Percentiles rank a stretch among this genome's conserved stretches.
These are phyloP conservation scores for Didymellaceae sp. DNA, from an alignment of 2,329 filamentous ascomycete species.

Conservation along the genomic window DNA sequence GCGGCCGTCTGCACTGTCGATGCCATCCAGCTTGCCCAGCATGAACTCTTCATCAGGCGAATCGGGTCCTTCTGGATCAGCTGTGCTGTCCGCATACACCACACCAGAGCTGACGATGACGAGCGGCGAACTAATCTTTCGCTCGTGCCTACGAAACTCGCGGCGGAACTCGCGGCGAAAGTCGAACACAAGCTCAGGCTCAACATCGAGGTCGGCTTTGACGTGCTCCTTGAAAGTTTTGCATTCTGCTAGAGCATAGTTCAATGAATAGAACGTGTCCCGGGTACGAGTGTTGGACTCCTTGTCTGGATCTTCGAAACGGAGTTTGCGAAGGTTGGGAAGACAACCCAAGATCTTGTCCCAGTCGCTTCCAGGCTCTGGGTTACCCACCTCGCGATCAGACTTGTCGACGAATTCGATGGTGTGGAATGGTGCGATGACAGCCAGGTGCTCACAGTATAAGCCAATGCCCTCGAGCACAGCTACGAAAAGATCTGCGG, in stretches of 20 bases:
- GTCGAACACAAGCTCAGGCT: slow-evolving; percentile 2
- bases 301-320: slow-evolving; percentile 12
- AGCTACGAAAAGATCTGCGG: slow-evolving; percentile 17
- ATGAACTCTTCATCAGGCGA: not conserved
- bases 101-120: not conserved
- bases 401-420: slow-evolving; percentile 20
- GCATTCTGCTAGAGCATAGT: slow-evolving; percentile 9
- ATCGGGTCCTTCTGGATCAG: not conserved
- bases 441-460: slow-evolving; percentile 21
- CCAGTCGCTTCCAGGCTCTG: slow-evolving; percentile 24
- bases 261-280: slow-evolving; percentile 16
- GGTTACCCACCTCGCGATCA: slow-evolving; percentile 9
- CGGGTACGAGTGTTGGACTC: slow-evolving; percentile 6
- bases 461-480: slow-evolving; percentile 20
- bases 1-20: not conserved
- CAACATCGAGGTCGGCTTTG: not conserved
- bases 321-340: slow-evolving; percentile 20
- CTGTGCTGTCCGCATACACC: slow-evolving; percentile 14
- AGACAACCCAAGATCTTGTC: slow-evolving; percentile 20
- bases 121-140: not conserved
- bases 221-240: not conserved
- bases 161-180: slow-evolving; percentile 11
- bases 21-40: not conserved
- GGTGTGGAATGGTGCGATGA: slow-evolving; percentile 20
- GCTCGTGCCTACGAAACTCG: not conserved